Conservation (phyloP, 2,329 filamentous ascomycete genomes). For the Neonectria coccinea region DNA sequence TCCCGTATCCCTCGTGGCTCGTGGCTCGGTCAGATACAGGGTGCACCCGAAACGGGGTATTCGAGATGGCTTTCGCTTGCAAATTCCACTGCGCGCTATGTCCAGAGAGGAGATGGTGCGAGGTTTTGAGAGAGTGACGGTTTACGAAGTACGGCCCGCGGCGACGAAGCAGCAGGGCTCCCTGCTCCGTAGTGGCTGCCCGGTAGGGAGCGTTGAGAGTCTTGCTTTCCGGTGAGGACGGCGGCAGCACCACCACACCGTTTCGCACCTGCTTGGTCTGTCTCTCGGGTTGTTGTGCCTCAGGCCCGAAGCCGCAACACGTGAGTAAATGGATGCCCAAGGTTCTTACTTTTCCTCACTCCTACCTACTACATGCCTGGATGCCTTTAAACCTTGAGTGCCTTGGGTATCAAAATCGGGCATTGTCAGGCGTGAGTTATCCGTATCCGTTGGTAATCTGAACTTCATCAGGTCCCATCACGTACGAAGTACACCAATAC, state of each 20-base stretch:
- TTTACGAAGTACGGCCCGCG: conserved; percentile 16
- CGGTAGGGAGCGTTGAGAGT: conserved; percentile 11
- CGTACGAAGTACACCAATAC: not conserved
- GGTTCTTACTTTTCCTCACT: no score
- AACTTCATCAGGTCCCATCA: conserved; percentile 1
- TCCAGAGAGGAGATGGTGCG: conserved; percentile 19
- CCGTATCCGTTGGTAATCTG: not conserved
- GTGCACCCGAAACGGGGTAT: conserved; percentile 9
- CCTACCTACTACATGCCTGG: no score
- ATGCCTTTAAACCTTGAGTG: not conserved
- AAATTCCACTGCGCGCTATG: conserved; percentile 18
- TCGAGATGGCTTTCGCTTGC: conserved; percentile 16
- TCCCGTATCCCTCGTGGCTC: conserved; percentile 30
- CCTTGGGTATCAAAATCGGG: no score
- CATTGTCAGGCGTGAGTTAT: not conserved
- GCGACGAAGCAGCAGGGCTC: conserved; percentile 8
- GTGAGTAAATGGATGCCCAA: not conserved
- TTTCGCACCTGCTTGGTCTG: conserved; percentile 5
- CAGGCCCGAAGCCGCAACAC: not conserved
- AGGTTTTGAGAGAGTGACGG: conserved; percentile 17
- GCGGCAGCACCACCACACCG: conserved; percentile 7
- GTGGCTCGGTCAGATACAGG: conserved; percentile 37
- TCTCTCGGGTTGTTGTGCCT: conserved; percentile 3
- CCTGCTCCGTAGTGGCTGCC: conserved; percentile 20
- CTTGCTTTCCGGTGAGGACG: conserved; percentile 19